Evolutionary conservation across 352 stramenopile genomes (phyloP).

Genomic region (Globisporangium cylindrosporum): DNA sequence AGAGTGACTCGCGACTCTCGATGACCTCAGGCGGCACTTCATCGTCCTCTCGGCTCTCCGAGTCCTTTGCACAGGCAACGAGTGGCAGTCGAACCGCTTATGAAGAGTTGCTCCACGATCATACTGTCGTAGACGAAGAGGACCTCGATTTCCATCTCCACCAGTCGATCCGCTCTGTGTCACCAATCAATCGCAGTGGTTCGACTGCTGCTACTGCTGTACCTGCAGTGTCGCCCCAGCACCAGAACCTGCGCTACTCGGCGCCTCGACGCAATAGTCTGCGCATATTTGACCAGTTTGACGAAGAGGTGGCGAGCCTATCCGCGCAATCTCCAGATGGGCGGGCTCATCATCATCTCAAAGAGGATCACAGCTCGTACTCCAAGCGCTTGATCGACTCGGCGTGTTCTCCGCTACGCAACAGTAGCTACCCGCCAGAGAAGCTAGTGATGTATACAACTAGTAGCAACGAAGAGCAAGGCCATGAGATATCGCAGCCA

Average conservation of each 20-base stretch:
- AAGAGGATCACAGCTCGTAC: background rate
- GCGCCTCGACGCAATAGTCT: background rate
- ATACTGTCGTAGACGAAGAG: background rate
- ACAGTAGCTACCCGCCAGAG: background rate
- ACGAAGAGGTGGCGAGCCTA: background rate
- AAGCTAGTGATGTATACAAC: background rate
- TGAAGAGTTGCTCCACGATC: background rate
- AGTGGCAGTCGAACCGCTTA: background rate
- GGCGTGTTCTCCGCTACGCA: conserved; percentile 25
- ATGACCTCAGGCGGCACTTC: background rate
- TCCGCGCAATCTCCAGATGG: no score
- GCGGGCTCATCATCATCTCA: background rate
- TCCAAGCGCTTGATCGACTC: conserved; percentile 22
- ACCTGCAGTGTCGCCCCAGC: conserved; percentile 1
- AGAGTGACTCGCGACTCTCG: background rate
- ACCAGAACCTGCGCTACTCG: conserved; percentile 10
- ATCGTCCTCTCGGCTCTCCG: background rate
- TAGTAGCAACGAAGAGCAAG: background rate
- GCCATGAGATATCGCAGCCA: background rate
- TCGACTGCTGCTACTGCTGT: background rate
- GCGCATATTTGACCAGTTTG: conserved; percentile 6
- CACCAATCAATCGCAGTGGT: background rate
- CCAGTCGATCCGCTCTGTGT: conserved; percentile 3
- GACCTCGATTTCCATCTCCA: conserved; percentile 9
- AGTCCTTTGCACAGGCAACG: background rate